Conservation (phyloP, 345 rosid genomes). For the Syzygium oleosum region DNA sequence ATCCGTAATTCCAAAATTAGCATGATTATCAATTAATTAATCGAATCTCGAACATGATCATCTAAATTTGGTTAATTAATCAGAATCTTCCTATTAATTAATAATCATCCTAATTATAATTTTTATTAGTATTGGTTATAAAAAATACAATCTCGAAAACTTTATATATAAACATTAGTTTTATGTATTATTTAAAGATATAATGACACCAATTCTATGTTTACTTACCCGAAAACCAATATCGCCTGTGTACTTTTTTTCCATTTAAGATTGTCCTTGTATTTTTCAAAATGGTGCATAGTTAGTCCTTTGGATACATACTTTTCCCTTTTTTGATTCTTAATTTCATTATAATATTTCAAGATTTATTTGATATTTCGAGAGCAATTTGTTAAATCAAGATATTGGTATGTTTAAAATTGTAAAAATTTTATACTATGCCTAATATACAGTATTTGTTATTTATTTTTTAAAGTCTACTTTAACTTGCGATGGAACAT, state of each 20-base stretch:
- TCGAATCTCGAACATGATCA: background rate
- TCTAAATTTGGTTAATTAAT: background rate
- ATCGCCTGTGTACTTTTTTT: background rate
- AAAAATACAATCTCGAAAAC: background rate
- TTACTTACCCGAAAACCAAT: background rate
- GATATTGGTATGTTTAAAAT: background rate
- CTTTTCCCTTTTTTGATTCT: background rate
- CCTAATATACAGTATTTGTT: background rate
- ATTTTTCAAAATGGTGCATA: too few species aligned
- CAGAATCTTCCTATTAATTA: background rate
- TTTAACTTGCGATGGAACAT: background rate
- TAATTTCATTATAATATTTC: background rate
- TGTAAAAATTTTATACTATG: background rate
- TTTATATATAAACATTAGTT: background rate
- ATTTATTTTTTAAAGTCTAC: background rate
- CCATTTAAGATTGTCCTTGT: background rate
- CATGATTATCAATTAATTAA: background rate
- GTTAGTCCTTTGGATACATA: background rate
- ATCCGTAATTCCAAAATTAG: background rate
- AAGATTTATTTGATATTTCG: background rate
- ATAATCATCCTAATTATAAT: background rate
- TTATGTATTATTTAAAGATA: background rate
- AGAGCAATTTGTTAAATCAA: background rate
- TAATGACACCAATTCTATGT: background rate
- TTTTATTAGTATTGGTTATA: background rate